Base-by-base conservation (phyloP, 2,329 filamentous ascomycete genomes). In the Elsinoe arachidis region DNA sequence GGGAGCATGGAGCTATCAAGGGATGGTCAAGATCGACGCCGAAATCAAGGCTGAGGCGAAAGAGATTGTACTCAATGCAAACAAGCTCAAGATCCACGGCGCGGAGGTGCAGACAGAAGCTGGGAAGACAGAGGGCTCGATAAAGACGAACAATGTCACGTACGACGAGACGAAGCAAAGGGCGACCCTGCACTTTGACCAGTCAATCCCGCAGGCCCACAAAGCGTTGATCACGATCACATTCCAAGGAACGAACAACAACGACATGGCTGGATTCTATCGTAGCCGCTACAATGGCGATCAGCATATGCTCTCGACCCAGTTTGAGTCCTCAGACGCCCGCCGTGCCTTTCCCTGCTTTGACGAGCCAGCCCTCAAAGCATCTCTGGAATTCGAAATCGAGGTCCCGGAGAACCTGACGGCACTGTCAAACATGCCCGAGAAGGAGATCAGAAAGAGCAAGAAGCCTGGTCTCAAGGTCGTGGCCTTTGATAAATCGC, bases 291-390 rank as follows among this genome's bases (percentile, higher is more conserved):
- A 84, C 58, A 78, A 76, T 49, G 80, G 84, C 56, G 77, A 80
- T 64, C 76, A 84, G 68, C 83, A 73, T 81, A 86, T 77, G 81
- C 83, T 96, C 72, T 95, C 89, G 76, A 99, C 93, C 51, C 93
- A 99, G 71, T 99, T 99, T 69, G 93, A 99, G 77, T 87, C 91
- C 46, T 96, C 90, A 68, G 93, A 99, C 74, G 93, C 93, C 61
- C 86, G 93, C 63, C 82, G 91, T 63, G 92, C 93, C 7, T 96
- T 99, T 74, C 93, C 93, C 49, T 99, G 93, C 76, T 97, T 97
- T 68, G 93, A 99, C 69, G 93, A 99, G 76, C 93, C 93, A 41
- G 96, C 95, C 67, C 80, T 97, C 62, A 99, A 99, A 76, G 90
- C 93, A 10, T 92, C 90, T 2, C 97, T 96, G 68, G 91, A 96